Base-by-base conservation (phyloP, 257 asterid species). In the Solanum medicagineum region DNA sequence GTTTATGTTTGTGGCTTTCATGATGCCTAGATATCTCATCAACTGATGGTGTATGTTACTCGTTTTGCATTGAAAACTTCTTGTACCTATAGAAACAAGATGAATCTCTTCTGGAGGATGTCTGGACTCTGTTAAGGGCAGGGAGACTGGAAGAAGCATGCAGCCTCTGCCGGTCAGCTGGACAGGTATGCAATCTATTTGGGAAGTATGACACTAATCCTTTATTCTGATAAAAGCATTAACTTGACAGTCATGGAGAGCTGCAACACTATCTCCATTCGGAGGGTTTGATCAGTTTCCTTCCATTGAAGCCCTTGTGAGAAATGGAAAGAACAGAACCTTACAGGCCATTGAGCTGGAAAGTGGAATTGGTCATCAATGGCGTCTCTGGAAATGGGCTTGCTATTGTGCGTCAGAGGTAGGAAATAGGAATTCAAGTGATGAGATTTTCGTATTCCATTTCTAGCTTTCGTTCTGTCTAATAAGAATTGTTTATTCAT, bases 301-400 rank as follows among this genome's bases (percentile, higher is more conserved):
- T 62, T 97, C 99, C 68, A 87, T 93, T 75, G 98, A 93, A 87
- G 94, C 92, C 89, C 87, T 97, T 69, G 88, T 90, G 88, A 92
- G 88, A 92, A 95, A 93, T 88, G 98, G 99, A 73, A 93, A 93
- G 91, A 93, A 91, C 88, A 91, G 98, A 88, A 89, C 86, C 90
- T 93, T 97, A 85, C 99, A 95, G 86, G 95, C 99, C 85, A 88
- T 94, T 81, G 99, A 97, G 90, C 91, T 93, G 80, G 99, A 97
- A 90, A 95, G 97, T 89, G 99, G 99, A 85, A 86, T 90, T 83
- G 98, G 98, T 83, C 97, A 87, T 87, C 99, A 94, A 69, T 94
- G 94, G 93, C 95, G 90, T 86, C 98, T 97, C 84, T 97, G 98
- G 98, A 97, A 93, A 89, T 97, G 99, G 99, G 98, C 99, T 88